Base-by-base conservation (phyloP, 352 stramenopile species). In the Globisporangium camurandrum region DNA sequence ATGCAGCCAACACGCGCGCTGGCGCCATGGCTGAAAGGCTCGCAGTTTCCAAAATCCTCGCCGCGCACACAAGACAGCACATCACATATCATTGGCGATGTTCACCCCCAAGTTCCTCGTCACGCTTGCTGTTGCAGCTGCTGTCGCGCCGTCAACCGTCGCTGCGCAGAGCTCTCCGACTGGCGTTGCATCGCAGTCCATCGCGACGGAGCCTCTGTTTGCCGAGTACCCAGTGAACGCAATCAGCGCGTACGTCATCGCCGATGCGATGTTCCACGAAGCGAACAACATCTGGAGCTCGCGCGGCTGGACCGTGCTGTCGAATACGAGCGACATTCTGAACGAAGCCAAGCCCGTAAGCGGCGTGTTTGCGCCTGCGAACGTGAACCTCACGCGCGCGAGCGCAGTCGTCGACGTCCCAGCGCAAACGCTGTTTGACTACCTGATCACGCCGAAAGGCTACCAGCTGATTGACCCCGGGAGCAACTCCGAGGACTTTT, bases 381-480 rank as follows among this genome's bases (percentile, higher is more conserved):
- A 51, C 6, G 51, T 70, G 4, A 49, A 62, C 38, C 23, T 70
- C 43, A 67, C 58, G 39, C 62, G 62, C 19, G 62, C 54, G 12
- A 48, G 33, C 3, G 58, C 42, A 8, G 27, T 67, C 20, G 57
- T 70, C 2, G n/a, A 61, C 27, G 50, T 51, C 3, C 51, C 58
- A 10, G 62, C 62, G 9, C 62, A 70, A 37, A 59, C 54, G 42
- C 37, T 70, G 31, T 70, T 70, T 23, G 58, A 70, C 41, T 64
- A 55, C 43, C 62, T 70, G 19, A 57, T 70, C 43, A 67, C 62
- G 17, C 62, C 62, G 2, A n/a, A n/a, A n/a, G 62, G 62, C 30
- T 67, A 61, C 59, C 38, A 61, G 36, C 46, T 70, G 54, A 70
- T 70, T 30, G 62, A 70, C 49, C 62, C 62, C 40, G 19, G 28